Conservation (phyloP, 305 asterid genomes). For the Solanum aculeatissimum region DNA sequence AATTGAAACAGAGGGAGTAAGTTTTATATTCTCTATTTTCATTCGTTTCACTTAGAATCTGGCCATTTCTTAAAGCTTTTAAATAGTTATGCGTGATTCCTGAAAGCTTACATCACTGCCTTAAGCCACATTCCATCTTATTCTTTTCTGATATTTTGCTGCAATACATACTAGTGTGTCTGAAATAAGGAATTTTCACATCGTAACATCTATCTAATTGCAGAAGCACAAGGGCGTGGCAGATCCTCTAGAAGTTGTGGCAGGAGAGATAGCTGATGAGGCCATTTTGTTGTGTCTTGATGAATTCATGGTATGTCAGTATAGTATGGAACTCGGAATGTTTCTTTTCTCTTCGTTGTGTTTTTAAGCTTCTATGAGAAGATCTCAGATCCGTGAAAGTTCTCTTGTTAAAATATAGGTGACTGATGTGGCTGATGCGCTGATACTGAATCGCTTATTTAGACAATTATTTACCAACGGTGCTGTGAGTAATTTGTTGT, state of each 20-base stretch:
- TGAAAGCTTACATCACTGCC: neutral
- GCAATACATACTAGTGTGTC: neutral
- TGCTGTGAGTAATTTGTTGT: conserved; percentile 41
- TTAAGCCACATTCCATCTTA: neutral
- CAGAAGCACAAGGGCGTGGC: conserved; percentile 91
- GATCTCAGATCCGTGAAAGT: neutral
- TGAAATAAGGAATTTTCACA: neutral
- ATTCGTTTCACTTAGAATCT: neutral
- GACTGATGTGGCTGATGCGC: conserved; percentile 92
- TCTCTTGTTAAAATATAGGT: conserved; percentile 40
- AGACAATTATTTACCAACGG: conserved; percentile 72
- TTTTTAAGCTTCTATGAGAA: neutral
- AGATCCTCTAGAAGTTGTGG: conserved; percentile 96
- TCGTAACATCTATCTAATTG: conserved; percentile 4
- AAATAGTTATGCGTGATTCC: neutral
- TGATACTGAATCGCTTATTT: conserved; percentile 78
- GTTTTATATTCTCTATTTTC: neutral
- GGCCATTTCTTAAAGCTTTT: neutral
- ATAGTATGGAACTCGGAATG: neutral
- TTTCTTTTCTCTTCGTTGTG: neutral
- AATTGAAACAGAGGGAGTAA: too few species aligned
- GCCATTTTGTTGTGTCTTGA: conserved; percentile 88
- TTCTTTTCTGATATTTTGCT: neutral
- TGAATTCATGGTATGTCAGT: conserved; percentile 73
- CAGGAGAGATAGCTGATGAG: conserved; percentile 92